Conservation (phyloP, 75 land plant genomes). For the Picea glauca region DNA sequence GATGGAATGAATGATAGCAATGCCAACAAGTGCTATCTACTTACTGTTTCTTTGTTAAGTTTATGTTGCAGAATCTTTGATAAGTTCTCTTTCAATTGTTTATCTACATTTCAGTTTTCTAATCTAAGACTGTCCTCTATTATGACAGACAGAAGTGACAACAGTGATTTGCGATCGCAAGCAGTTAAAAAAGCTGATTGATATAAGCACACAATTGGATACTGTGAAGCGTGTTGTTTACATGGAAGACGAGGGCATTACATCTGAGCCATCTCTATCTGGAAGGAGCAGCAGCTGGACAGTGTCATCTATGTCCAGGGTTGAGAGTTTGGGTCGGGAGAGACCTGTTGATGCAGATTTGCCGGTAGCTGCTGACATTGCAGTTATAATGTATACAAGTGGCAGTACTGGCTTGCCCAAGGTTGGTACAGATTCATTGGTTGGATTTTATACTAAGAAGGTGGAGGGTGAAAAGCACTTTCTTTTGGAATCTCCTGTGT, state of each 20-base stretch:
- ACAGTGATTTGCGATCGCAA: slow-evolving; percentile 94
- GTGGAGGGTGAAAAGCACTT: neutral
- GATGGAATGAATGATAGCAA: neutral
- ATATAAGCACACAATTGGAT: slow-evolving; percentile 64
- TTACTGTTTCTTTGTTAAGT: neutral
- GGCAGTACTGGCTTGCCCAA: slow-evolving; percentile 99
- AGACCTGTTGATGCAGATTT: slow-evolving; percentile 56
- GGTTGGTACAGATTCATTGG: slow-evolving; percentile 37
- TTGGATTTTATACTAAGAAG: neutral
- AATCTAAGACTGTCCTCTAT: neutral
- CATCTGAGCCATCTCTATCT: slow-evolving; percentile 17
- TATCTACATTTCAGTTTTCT: neutral
- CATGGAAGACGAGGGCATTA: slow-evolving; percentile 55
- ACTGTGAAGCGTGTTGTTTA: slow-evolving; percentile 77
- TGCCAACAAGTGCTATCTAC: neutral
- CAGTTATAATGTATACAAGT: slow-evolving; percentile 99
- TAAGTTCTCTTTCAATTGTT: neutral
- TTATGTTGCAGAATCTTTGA: neutral
- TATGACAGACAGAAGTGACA: slow-evolving; percentile 85
- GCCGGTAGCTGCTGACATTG: slow-evolving; percentile 76
- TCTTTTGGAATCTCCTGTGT: neutral
- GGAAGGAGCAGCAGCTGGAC: slow-evolving; percentile 45
- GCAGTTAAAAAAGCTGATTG: slow-evolving; percentile 81
- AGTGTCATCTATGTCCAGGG: slow-evolving; percentile 52
- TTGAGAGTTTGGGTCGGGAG: slow-evolving; percentile 57